Base-by-base conservation (phyloP, 768 basidiomycete genomes). In the Agaricus blazei region DNA sequence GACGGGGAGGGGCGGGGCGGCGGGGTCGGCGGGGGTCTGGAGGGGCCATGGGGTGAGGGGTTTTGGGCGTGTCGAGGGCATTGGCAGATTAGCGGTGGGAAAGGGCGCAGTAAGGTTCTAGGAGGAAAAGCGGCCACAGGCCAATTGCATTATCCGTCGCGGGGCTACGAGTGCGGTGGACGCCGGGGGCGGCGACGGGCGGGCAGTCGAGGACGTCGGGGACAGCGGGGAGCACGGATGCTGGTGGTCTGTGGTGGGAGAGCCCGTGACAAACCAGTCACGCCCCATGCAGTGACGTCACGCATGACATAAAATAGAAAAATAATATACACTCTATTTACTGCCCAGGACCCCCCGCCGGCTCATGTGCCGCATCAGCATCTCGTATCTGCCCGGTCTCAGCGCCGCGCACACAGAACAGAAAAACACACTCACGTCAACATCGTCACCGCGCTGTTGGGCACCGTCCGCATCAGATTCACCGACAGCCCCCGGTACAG, bases 371-470 rank as follows among this genome's bases (percentile, higher is more conserved):
- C 79, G 76, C 79, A 82, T 80, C 53, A 82, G 66, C 58, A 80
- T 54, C 66, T 82, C 80, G 56, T 81, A 81, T 52, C 79, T 80
- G 57, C 11, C 14, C 29, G 15, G 1, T 9, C 42, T 56, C 48
- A 56, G 54, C 42, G 27, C 29, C 36, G 24, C 34, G 5, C 9
- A 24, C 48, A 2, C 1, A 47, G 5, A 27, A 3, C 31, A 34
- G 9, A 34, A 48, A 37, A 11, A 28, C 19, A 29, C 14, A 74
- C 75, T 64, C 77, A 95, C 88, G 91, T 93, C 67, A 98, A 70
- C 82, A 99, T 88, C 38, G 97, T 99, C 60, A 98, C 89, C 3
- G 93, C 94, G 62, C 90, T 93, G 68, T 93, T 94, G 14, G 97
- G 97, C 59, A 98, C 96, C 7, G 97, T 99, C 57, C 96, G 78